Evolutionary conservation across 164 flowering plant species (phyloP).

Genomic region (Piper betle): DNA sequence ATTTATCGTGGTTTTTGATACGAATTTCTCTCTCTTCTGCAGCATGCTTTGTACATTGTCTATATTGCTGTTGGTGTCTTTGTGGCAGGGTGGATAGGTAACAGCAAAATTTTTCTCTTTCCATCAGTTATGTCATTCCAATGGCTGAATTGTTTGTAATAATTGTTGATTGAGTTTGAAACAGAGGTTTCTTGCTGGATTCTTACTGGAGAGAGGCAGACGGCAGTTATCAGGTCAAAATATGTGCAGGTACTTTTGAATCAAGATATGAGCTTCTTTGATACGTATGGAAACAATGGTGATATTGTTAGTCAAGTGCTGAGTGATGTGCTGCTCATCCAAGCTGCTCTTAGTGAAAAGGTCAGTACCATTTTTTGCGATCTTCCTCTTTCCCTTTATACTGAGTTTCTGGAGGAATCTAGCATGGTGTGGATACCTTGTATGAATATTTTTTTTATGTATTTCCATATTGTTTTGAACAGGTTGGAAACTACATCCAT

Average conservation of each 20-base stretch:
- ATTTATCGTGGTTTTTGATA: neutral
- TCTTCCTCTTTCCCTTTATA: neutral
- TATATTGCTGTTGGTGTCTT: slow-evolving; percentile 85
- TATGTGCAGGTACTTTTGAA: slow-evolving; percentile 91
- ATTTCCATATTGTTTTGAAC: slow-evolving; percentile 11
- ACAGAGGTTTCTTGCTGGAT: slow-evolving; percentile 99
- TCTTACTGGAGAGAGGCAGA: slow-evolving; percentile 96
- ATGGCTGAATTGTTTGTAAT: slow-evolving; percentile 1
- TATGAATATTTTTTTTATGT: neutral
- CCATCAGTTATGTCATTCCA: neutral
- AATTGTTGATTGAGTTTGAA: slow-evolving; percentile 8
- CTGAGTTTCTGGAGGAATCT: neutral
- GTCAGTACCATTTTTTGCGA: slow-evolving; percentile 16
- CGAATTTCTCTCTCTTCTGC: slow-evolving; percentile 18
- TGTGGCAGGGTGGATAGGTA: slow-evolving; percentile 97
- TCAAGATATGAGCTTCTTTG: slow-evolving; percentile 98
- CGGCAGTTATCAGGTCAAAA: slow-evolving; percentile 94
- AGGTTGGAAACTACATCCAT: slow-evolving; percentile 98
- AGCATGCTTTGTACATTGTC: slow-evolving; percentile 67
- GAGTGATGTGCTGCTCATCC: slow-evolving; percentile 93
- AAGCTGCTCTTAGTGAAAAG: slow-evolving; percentile 98
- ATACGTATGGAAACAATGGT: slow-evolving; percentile 95
- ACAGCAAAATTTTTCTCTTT: slow-evolving; percentile 5
- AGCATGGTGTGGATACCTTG: neutral
- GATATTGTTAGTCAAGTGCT: slow-evolving; percentile 98